Base-by-base conservation (phyloP, 1,284 basidiomycete genomes). In the Gymnopus androsaceus region DNA sequence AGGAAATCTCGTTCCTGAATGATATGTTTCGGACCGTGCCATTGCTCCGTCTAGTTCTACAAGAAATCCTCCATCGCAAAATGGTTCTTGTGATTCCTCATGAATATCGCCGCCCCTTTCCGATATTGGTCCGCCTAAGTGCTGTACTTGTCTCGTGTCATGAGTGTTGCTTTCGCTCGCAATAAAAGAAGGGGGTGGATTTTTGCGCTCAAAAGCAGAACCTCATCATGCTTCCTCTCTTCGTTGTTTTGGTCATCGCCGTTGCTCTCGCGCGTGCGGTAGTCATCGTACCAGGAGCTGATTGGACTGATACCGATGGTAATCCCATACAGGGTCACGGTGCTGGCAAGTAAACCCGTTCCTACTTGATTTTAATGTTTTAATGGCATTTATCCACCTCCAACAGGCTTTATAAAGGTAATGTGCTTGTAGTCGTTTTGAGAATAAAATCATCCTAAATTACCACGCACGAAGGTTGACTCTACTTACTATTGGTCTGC, bases 321-420 rank as follows among this genome's bases (percentile, higher is more conserved):
- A 84, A 81, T 63, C 68, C 75, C n/a, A 85, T 85, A 15, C 84
- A 87, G 63, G 83, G 82, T 6, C 84, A 87, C 66, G 83, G 84
- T 5, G 83, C 76, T 7, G 83, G 83, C n/a, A n/a, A n/a, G n/a
- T n/a, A n/a, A n/a, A n/a, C n/a, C n/a, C n/a, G n/a, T n/a, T n/a
- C n/a, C n/a, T n/a, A n/a, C n/a, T n/a, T n/a, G n/a, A n/a, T n/a
- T n/a, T n/a, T n/a, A n/a, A n/a, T n/a, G n/a, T n/a, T n/a, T n/a
- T n/a, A n/a, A n/a, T n/a, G n/a, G n/a, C n/a, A n/a, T n/a, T n/a
- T n/a, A n/a, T n/a, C n/a, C n/a, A n/a, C n/a, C n/a, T n/a, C n/a
- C n/a, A n/a, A n/a, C n/a, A n/a, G n/a, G n/a, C n/a, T n/a, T n/a
- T n/a, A n/a, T n/a, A n/a, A n/a, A n/a, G n/a, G n/a, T n/a, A n/a